These are phyloP conservation scores for Populus hybrid DNA, from an alignment of 441 rosid genomes.

Conservation along the genomic window DNA sequence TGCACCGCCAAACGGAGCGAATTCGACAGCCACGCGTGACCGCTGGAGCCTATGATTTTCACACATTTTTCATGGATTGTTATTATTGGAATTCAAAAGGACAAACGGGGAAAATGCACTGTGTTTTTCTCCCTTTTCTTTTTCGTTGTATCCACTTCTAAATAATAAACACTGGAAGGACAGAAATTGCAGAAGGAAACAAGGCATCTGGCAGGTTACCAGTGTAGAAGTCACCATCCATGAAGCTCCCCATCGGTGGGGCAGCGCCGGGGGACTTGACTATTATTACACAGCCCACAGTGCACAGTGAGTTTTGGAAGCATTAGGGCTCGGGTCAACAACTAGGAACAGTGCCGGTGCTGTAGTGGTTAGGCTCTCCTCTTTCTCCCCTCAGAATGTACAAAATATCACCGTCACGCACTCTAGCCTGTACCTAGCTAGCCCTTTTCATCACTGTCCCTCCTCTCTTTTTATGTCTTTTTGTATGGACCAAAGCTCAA, in stretches of 20 bases:
- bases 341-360: constrained; percentile 18
- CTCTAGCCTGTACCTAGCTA: not conserved
- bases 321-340: constrained; percentile 22
- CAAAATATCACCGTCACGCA: not conserved
- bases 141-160: not conserved
- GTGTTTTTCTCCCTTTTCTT: not conserved
- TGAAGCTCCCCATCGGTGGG: constrained; percentile 21
- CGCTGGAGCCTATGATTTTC: not conserved
- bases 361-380: not conserved
- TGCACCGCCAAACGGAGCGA: not conserved
- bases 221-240: constrained; percentile 21
- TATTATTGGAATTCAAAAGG: not conserved
- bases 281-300: not conserved
- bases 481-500: constrained; percentile 11
- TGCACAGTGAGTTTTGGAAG: constrained; percentile 19
- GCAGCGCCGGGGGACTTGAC: constrained; percentile 7
- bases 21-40: not conserved
- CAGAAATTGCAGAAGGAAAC: not conserved
- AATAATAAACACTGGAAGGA: not conserved
- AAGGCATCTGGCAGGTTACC: not conserved
- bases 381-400: not conserved
- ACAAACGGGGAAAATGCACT: not conserved
- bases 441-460: not conserved
- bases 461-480: not conserved
- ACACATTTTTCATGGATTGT: not conserved